Evolutionary conservation across 306 rosid genomes (phyloP), one percentile per base, ranked within the genome.

Genomic region (Luffa acutangula): DNA sequence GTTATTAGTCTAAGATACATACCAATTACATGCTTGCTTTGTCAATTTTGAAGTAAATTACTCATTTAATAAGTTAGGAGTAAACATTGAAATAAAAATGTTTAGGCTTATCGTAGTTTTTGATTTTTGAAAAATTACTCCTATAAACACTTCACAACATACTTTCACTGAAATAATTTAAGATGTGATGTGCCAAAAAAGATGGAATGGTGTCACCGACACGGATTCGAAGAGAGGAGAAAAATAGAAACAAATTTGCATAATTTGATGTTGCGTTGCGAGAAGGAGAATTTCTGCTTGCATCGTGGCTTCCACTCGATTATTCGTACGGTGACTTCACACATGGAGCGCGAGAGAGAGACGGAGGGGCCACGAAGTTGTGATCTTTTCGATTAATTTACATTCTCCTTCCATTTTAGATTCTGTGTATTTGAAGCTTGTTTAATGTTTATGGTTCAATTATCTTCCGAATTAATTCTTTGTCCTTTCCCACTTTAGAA

Each of bases 271-370:
- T 14, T 43, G 51, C 46, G 25, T 14, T 43, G 51, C 46, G 67
- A 64, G 42, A 36, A 43, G 46, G 20, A 17, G 14, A 37, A 21
- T 8, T 15, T 20, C 6, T 43, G 11, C 6, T 70, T 70, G 56
- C 39, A 56, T 21, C 56, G 76, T 70, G 76, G 76, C 56, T 70
- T 70, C 76, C 59, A 74, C 59, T 51, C 60, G 43, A 69, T 9
- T 36, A 69, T 17, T 69, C 36, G 15, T 65, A 63, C 42, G 69
- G 66, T 21, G 66, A 31, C 36, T 63, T 63, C 70, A 2, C 9
- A 64, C 18, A 21, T 7, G 9, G 8, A 41, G 31, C 31, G 31
- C 31, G 75, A 69, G 73, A 67, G 21, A 36, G 51, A 42, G 53
- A 46, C 36, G 34, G 36, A 1, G 53, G 53, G 53, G 45, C 53